phyloP scores from a whole-genome alignment of 2,329 filamentous ascomycete species.

The Paecilomyces variotii region DNA sequence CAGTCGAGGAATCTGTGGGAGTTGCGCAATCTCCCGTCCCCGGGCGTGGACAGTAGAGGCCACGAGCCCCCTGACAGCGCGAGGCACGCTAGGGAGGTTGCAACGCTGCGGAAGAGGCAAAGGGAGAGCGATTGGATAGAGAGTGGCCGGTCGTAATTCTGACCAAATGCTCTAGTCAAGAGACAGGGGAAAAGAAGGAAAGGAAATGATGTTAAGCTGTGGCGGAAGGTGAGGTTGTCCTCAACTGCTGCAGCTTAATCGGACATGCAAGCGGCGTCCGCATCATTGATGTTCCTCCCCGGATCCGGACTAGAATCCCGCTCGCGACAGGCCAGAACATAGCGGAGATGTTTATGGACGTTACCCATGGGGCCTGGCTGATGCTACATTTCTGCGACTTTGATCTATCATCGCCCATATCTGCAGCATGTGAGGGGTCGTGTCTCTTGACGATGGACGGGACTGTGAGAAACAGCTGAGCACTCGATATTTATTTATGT shows the following conservation, averaged over 20 bases:
- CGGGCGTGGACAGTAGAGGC: constrained; percentile 2
- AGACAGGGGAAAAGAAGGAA: background rate
- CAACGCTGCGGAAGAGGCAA: background rate
- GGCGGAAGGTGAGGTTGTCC: background rate
- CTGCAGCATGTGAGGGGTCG: background rate
- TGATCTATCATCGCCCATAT: background rate
- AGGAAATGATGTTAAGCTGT: constrained; percentile 1
- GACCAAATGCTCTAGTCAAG: background rate
- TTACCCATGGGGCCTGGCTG: background rate
- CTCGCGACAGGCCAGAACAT: background rate
- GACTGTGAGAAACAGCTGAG: constrained; percentile 22
- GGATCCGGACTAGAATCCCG: background rate
- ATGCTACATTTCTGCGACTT: background rate
- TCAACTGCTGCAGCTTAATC: background rate
- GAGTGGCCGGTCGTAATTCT: background rate
- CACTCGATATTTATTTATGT: constrained; percentile 31
- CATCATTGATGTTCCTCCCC: constrained; percentile 1
- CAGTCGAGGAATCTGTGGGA: constrained; percentile 4
- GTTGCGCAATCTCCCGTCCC: constrained; percentile 3
- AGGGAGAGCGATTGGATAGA: background rate
- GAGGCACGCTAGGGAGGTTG: background rate
- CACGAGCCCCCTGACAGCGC: constrained; percentile 4
- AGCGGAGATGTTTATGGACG: background rate
- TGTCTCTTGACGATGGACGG: background rate
- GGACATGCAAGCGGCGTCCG: background rate